Conservation (phyloP, 345 rosid genomes). For the Chamaenerion angustifolium region DNA sequence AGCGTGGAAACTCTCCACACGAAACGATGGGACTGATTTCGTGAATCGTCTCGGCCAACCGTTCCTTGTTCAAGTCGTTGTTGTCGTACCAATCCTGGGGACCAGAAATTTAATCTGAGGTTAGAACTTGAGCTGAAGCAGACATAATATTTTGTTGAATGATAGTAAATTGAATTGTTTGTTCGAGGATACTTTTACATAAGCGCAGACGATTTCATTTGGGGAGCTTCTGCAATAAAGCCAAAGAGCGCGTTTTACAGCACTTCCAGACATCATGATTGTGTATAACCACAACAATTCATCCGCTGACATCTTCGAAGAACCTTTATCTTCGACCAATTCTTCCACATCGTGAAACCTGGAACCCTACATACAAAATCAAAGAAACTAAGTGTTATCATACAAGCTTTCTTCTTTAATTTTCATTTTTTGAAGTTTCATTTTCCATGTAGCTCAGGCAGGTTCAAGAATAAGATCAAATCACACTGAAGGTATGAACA, state of each 20-base stretch:
- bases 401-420: too few relatives aligned
- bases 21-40: too few relatives aligned
- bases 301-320: slow-evolving; percentile 28
- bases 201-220: slow-evolving; percentile 77
- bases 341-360: slow-evolving; percentile 64
- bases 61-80: too few relatives aligned
- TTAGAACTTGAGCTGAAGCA: too few relatives aligned
- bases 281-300: slow-evolving; percentile 55
- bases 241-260: slow-evolving; percentile 69
- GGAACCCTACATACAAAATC: slow-evolving; percentile 44
- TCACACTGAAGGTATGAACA: slow-evolving; percentile 5
- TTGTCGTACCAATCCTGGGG: too few relatives aligned
- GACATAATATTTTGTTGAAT: not conserved
- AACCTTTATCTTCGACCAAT: slow-evolving; percentile 28
- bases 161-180: not conserved
- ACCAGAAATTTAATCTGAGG: slow-evolving; percentile 5
- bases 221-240: slow-evolving; percentile 67
- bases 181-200: slow-evolving; percentile 57
- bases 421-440: too few relatives aligned
- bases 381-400: not conserved
- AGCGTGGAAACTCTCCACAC: too few relatives aligned
- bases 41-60: too few relatives aligned
- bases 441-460: not conserved
- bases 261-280: slow-evolving; percentile 74
- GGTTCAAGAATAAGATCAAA: too few relatives aligned